Conservation (phyloP, 2,329 filamentous ascomycete genomes). For the Aspergillus sp. region DNA sequence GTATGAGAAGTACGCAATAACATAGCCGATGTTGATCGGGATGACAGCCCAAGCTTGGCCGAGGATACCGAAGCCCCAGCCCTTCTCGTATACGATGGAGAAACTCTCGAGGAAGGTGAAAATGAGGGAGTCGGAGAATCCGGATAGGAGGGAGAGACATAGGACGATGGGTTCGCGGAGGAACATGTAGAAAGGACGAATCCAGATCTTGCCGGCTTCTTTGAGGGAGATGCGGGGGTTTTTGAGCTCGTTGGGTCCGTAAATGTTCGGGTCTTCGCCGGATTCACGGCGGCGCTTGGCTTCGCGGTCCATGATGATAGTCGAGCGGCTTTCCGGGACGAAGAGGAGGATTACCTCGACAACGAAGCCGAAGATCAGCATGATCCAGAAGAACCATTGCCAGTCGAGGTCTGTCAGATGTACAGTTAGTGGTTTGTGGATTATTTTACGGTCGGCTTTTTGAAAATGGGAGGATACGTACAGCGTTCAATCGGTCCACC, state of each 20-base stretch:
- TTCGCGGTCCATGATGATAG: slow-evolving; percentile 57
- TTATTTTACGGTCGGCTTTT: no score
- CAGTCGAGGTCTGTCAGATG: slow-evolving; percentile 36
- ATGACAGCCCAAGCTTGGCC: slow-evolving; percentile 64
- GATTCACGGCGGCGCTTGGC: slow-evolving; percentile 56
- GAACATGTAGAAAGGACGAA: slow-evolving; percentile 70
- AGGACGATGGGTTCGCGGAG: slow-evolving; percentile 71
- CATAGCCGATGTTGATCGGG: slow-evolving; percentile 67
- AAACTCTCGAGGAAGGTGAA: slow-evolving; percentile 65
- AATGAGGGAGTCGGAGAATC: slow-evolving; percentile 71
- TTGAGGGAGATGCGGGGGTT: slow-evolving; percentile 48
- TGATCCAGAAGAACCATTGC: slow-evolving; percentile 64
- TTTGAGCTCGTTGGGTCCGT: slow-evolving; percentile 60
- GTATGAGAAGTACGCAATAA: slow-evolving; percentile 60
- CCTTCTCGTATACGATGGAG: slow-evolving; percentile 53
- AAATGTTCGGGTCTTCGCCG: slow-evolving; percentile 60
- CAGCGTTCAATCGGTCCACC: slow-evolving; percentile 50
- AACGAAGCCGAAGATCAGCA: slow-evolving; percentile 58
- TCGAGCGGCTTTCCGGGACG: slow-evolving; percentile 58
- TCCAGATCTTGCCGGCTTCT: slow-evolving; percentile 49
- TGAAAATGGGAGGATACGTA: neutral
- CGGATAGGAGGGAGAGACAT: slow-evolving; percentile 66
- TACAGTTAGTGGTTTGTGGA: no score
- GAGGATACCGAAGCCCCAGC: slow-evolving; percentile 63
- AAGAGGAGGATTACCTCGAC: slow-evolving; percentile 54